phyloP scores from a whole-genome alignment of 345 rosid species.

The Euphorbia lathyris region DNA sequence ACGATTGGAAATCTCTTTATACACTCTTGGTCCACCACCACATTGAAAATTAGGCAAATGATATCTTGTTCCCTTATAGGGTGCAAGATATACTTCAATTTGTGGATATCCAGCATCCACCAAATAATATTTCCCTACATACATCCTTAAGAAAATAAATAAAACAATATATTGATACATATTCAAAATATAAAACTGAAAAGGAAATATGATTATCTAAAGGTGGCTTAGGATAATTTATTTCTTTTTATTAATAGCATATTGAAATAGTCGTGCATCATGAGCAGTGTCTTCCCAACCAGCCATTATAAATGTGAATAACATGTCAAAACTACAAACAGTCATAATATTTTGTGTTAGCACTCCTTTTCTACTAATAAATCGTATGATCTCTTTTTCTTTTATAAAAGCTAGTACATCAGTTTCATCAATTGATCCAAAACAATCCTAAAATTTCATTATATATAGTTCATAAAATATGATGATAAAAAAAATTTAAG shows the following conservation, averaged over 20 bases:
- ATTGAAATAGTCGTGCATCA: background rate
- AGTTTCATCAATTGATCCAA: background rate
- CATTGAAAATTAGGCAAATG: no score
- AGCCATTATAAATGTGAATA: background rate
- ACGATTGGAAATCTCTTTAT: no score
- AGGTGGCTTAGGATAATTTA: background rate
- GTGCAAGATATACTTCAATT: no score
- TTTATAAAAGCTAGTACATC: background rate
- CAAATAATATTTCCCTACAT: no score
- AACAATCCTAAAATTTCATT: no score
- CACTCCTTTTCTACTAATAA: background rate
- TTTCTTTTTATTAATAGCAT: background rate
- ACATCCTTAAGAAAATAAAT: no score
- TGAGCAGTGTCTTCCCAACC: background rate
- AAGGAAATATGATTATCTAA: background rate
- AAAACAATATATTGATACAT: no score
- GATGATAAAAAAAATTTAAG: no score
- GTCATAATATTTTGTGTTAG: background rate
- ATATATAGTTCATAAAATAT: background rate
- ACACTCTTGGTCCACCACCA: no score
- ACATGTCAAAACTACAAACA: background rate
- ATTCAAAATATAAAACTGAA: no score
- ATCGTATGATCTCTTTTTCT: background rate
- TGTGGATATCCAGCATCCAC: no score
- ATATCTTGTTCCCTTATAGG: no score